A percentile compares a stretch with the other conserved stretches of the same genome.
These are phyloP conservation scores for Phalaenopsis hybrid DNA, from an alignment of 116 monocot species.

Conservation along the genomic window DNA sequence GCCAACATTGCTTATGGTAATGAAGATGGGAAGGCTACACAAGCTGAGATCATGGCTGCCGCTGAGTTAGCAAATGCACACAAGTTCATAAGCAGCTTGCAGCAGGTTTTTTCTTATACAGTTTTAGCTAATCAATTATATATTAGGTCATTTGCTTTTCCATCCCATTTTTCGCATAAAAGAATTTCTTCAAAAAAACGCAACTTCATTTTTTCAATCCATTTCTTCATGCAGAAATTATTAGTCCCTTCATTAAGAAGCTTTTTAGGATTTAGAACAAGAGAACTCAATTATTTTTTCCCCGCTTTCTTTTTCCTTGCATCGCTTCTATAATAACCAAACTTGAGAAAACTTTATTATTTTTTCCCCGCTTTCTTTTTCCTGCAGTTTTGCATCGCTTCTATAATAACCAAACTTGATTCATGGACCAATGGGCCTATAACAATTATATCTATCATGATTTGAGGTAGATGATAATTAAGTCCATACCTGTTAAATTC, in stretches of 20 bases:
- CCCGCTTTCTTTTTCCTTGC: not conserved
- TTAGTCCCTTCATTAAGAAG: not conserved
- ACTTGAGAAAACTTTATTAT: constrained; percentile 1
- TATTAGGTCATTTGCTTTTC: not conserved
- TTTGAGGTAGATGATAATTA: not conserved
- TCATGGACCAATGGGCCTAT: not conserved
- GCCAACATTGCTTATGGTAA: constrained; percentile 43
- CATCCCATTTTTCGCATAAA: not conserved
- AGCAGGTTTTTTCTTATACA: constrained; percentile 21
- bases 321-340: not conserved
- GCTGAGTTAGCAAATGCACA: constrained; percentile 44
- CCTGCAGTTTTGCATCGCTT: not conserved
- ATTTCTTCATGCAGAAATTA: not conserved
- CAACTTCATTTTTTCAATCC: not conserved
- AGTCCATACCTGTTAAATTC: not conserved
- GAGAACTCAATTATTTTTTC: not conserved
- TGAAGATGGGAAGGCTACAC: constrained; percentile 31
- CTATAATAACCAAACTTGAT: not conserved
- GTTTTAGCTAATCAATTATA: not conserved
- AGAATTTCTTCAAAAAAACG: not conserved
- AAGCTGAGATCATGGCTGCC: constrained; percentile 43
- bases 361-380: not conserved
- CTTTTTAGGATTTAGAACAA: not conserved
- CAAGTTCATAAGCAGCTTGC: constrained; percentile 32
- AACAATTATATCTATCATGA: not conserved